These are phyloP conservation scores for Amoebophrya sp. DNA, from an alignment of 169 alveolate genomes.

Conservation along the genomic window DNA sequence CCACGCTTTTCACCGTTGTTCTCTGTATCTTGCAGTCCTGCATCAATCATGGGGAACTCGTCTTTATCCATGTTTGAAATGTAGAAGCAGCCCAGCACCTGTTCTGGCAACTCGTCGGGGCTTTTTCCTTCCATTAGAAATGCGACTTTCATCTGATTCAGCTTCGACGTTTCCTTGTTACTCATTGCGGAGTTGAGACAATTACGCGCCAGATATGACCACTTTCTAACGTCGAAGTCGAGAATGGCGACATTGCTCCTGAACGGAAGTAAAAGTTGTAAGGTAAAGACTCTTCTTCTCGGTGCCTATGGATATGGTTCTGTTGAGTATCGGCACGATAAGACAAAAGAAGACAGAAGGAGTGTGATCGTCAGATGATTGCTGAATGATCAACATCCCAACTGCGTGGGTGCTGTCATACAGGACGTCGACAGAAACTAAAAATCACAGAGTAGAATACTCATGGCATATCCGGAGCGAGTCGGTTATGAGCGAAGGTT, in stretches of 20 bases:
- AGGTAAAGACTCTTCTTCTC: too few relatives aligned
- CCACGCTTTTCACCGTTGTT: too few relatives aligned
- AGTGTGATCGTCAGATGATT: too few relatives aligned
- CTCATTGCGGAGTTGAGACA: neutral
- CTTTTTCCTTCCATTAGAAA: neutral
- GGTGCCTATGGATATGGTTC: too few relatives aligned
- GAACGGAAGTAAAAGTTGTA: neutral
- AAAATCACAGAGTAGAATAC: neutral
- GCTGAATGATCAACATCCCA: too few relatives aligned
- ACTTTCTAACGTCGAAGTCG: neutral
- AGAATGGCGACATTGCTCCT: neutral
- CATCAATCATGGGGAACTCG: neutral
- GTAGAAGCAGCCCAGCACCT: neutral
- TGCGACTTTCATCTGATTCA: neutral
- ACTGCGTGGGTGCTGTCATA: neutral
- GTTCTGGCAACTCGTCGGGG: neutral
- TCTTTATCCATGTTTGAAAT: neutral
- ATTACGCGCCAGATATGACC: neutral
- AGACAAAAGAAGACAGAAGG: too few relatives aligned
- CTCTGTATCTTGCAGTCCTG: too few relatives aligned
- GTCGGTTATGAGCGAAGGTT: neutral
- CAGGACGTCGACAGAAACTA: neutral
- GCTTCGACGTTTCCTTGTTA: neutral
- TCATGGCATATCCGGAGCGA: neutral
- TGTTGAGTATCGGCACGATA: too few relatives aligned